Evolutionary conservation across 1,284 basidiomycete genomes (phyloP).

Genomic region (Rhizoctonia solani): DNA sequence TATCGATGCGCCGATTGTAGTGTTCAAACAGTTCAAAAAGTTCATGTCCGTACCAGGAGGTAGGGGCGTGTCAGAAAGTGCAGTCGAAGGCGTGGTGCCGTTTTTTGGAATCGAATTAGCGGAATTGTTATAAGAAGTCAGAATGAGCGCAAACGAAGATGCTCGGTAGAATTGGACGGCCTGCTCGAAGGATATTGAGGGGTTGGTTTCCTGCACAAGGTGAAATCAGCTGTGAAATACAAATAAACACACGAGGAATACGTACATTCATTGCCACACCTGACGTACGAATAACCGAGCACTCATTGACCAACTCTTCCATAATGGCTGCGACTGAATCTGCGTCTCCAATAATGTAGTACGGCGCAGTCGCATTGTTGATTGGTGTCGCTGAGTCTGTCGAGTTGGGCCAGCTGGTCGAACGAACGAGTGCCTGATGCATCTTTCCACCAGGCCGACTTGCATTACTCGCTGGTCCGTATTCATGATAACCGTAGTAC

Average conservation of each 20-base stretch:
- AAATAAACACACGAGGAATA: neutral
- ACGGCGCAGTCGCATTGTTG: conserved; percentile 38
- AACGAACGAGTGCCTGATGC: conserved; percentile 33
- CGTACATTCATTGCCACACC: conserved; percentile 23
- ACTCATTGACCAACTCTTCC: conserved; percentile 40
- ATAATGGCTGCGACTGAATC: conserved; percentile 40
- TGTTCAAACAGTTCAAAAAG: conserved; percentile 37
- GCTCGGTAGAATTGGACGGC: conserved; percentile 44
- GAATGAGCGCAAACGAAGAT: conserved; percentile 42
- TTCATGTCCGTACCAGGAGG: conserved; percentile 34
- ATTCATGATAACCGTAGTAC: conserved; percentile 41
- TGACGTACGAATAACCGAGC: conserved; percentile 38
- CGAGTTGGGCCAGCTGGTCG: conserved; percentile 26
- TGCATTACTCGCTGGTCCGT: conserved; percentile 37
- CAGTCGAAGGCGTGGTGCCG: conserved; percentile 3
- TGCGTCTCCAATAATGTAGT: conserved; percentile 42
- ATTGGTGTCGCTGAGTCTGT: conserved; percentile 11
- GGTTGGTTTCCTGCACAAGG: conserved; percentile 6
- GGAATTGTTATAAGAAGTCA: conserved; percentile 43
- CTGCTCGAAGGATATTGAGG: conserved; percentile 40
- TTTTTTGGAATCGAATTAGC: conserved; percentile 31
- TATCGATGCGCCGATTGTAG: conserved; percentile 35
- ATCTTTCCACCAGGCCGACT: conserved; percentile 40
- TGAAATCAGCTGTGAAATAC: neutral
- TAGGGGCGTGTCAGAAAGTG: conserved; percentile 29